A percentile compares a stretch with the other conserved stretches of the same genome.
phyloP scores from a whole-genome alignment of 2,329 filamentous ascomycete genomes.

The Cytospora paraplurivora region DNA sequence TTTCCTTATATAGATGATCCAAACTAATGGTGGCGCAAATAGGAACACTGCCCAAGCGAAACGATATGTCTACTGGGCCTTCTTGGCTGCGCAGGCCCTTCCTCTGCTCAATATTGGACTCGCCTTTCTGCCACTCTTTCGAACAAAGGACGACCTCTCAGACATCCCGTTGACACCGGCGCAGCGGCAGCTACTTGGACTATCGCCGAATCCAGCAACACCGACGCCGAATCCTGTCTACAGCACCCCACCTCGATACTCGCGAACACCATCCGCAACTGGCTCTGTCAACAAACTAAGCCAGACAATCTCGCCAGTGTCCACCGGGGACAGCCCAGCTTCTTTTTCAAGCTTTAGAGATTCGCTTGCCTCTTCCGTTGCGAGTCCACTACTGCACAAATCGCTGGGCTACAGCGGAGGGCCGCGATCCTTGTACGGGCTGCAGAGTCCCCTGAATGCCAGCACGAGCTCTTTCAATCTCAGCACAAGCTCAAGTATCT shows the following conservation, averaged over 20 bases:
- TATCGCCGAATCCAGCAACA: slow-evolving; percentile 65
- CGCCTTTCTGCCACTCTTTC: slow-evolving; percentile 72
- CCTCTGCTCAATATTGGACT: slow-evolving; percentile 71
- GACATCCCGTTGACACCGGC: slow-evolving; percentile 91
- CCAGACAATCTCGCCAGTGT: slow-evolving; percentile 60
- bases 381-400: slow-evolving; percentile 68
- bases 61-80: slow-evolving; percentile 47
- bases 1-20: slow-evolving; percentile 20
- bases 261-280: slow-evolving; percentile 68
- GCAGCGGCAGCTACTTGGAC: slow-evolving; percentile 81
- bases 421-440: slow-evolving; percentile 63
- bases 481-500: slow-evolving; percentile 50
- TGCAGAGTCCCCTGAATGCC: slow-evolving; percentile 53
- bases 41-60: slow-evolving; percentile 40
- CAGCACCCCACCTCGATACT: slow-evolving; percentile 85
- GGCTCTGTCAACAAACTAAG: slow-evolving; percentile 63
- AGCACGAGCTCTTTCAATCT: slow-evolving; percentile 52
- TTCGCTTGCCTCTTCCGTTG: slow-evolving; percentile 49
- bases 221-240: slow-evolving; percentile 72
- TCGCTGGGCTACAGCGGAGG: slow-evolving; percentile 58
- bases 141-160: slow-evolving; percentile 72
- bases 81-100: slow-evolving; percentile 54
- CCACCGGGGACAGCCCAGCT: slow-evolving; percentile 48
- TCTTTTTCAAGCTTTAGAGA: slow-evolving; percentile 39
- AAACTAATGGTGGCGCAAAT: slow-evolving; percentile 20